Evolutionary conservation across 768 basidiomycete genomes (phyloP), one percentile per base, ranked within the genome.

Genomic region (Artomyces pyxidatus): DNA sequence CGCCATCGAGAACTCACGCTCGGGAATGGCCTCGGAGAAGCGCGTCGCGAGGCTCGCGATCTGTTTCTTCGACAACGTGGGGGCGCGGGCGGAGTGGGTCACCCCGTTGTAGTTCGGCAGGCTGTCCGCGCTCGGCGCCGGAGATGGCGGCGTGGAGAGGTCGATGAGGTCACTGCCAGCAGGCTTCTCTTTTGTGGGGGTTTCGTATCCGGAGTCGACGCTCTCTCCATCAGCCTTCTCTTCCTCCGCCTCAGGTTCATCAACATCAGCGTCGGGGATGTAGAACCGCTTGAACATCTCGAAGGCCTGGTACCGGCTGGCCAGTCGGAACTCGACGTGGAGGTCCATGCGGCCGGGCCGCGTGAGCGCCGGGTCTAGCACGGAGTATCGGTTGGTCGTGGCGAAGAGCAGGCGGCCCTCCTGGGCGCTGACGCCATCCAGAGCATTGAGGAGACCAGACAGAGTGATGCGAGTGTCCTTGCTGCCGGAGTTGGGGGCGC

Each of bases 371-470:
- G 83, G 73, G 57, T 89, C 88, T 23, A 91, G 77, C 1, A 76
- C 67, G 7, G 64, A 59, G 62, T 83, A 85, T 55, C 82, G 78
- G 68, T 90, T 89, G 1, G 85, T 87, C 3, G 85, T 88, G 4
- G 86, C 86, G 45, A 85, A 86, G 6, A 87, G 69, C 25, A 90
- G 75, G 1, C 88, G 83, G n/a, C 87, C 88, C 65, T 90, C 87
- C 57, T 84, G 81, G 1, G 88, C 86, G 3, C 75, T 80, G 42
- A 88, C 77, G 27, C 87, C 88, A 56, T 89, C 87, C 22, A 89
- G 73, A n/a, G 83, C 81, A 47, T 86, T 86, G 4, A 89, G 72
- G 6, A 90, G 72, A 12, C 87, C 87, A 42, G 81, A 84, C 37
- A 89, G 76, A 19, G 78, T 82, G 25, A 88, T 66, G 28, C 74